A percentile compares a stretch with the other conserved stretches of the same genome.
phyloP scores from a whole-genome alignment of 2,329 filamentous ascomycete species.

The Stagonosporopsis vannaccii region DNA sequence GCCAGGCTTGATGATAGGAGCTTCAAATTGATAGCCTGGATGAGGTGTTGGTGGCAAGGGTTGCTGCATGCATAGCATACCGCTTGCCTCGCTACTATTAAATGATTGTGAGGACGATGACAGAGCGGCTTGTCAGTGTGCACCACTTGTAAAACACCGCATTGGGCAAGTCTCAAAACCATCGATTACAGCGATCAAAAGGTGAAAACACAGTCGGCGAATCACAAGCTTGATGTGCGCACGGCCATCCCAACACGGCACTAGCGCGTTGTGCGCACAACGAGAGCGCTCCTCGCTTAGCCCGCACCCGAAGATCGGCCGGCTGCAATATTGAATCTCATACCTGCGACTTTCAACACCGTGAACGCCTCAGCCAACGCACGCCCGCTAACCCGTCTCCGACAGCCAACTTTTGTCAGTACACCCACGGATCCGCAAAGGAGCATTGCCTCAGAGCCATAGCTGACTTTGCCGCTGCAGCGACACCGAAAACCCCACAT shows the following conservation, averaged over 20 bases:
- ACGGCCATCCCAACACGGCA: neutral
- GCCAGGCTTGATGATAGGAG: too few relatives aligned
- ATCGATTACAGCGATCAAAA: neutral
- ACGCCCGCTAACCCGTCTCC: conserved; percentile 36
- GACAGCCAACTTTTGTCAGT: conserved; percentile 39
- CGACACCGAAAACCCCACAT: conserved; percentile 33
- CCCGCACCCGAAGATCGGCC: conserved; percentile 32
- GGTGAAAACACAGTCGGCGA: neutral
- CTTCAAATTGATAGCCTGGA: too few relatives aligned
- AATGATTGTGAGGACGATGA: neutral
- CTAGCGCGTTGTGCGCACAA: conserved; percentile 6
- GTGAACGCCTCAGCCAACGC: conserved; percentile 39
- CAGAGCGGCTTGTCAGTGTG: neutral
- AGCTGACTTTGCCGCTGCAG: conserved; percentile 29
- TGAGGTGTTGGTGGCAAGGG: too few relatives aligned
- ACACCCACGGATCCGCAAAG: neutral
- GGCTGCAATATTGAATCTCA: conserved; percentile 35
- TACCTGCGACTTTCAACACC: conserved; percentile 23
- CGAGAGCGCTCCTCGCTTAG: conserved; percentile 29
- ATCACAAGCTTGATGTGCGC: too few relatives aligned
- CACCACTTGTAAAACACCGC: neutral
- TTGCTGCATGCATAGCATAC: too few relatives aligned
- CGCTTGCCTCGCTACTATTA: too few relatives aligned
- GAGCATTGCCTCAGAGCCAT: neutral
- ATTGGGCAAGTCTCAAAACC: neutral